A percentile compares a stretch with the other conserved stretches of the same genome.
phyloP scores from a whole-genome alignment of 495 filamentous ascomycete species.

The Penicillium soppii region DNA sequence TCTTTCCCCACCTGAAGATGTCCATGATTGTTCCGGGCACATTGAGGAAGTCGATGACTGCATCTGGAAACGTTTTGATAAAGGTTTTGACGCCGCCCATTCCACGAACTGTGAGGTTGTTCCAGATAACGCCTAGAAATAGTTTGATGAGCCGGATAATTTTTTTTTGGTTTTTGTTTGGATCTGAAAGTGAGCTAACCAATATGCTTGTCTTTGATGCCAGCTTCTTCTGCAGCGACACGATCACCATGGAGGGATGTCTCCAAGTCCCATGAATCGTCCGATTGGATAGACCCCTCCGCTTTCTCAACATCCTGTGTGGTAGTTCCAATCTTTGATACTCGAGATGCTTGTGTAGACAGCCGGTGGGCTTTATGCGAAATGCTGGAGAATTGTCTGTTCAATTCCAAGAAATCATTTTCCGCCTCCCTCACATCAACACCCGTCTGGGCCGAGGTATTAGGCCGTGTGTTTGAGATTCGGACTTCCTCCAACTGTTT shows the following conservation, averaged over 20 bases:
- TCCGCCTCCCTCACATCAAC: slow-evolving; percentile 73
- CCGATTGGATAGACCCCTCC: slow-evolving; percentile 42
- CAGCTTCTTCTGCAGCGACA: slow-evolving; percentile 67
- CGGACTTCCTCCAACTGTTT: slow-evolving; percentile 30
- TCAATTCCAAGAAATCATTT: slow-evolving; percentile 74
- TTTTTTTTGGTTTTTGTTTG: neutral
- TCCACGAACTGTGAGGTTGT: slow-evolving; percentile 73
- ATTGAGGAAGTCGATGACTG: slow-evolving; percentile 76
- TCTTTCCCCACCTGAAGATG: slow-evolving; percentile 58
- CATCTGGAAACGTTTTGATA: slow-evolving; percentile 81
- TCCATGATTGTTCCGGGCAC: slow-evolving; percentile 57
- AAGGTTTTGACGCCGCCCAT: slow-evolving; percentile 73
- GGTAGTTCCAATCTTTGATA: slow-evolving; percentile 37
- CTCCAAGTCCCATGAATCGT: slow-evolving; percentile 71
- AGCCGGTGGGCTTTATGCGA: slow-evolving; percentile 54
- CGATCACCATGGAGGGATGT: slow-evolving; percentile 64
- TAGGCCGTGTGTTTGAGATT: slow-evolving; percentile 42
- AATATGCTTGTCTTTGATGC: slow-evolving; percentile 76
- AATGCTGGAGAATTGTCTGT: slow-evolving; percentile 65
- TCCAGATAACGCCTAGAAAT: slow-evolving; percentile 67
- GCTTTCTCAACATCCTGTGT: slow-evolving; percentile 51
- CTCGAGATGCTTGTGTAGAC: slow-evolving; percentile 37
- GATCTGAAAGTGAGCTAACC: slow-evolving; percentile 29
- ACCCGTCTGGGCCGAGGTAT: slow-evolving; percentile 43
- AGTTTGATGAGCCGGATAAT: neutral